Base-by-base conservation (phyloP, 1,284 basidiomycete genomes). In the Ganoderma lingzhi region DNA sequence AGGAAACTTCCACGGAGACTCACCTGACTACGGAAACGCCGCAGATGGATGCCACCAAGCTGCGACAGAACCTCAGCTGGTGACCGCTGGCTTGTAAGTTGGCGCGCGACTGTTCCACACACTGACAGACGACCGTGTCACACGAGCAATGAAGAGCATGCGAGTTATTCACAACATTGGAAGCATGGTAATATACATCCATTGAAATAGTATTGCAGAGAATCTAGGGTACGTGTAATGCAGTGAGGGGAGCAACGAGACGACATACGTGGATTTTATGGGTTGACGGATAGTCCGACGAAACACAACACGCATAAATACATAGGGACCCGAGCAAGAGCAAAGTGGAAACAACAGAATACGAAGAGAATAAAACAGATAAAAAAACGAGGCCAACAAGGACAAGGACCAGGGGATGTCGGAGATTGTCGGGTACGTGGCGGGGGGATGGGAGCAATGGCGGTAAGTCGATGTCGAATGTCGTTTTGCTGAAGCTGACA, bases 281-380 rank as follows among this genome's bases (percentile, higher is more conserved):
- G 51, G 35, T n/a, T 12, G 37, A 45, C 37, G 55, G 53, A 65
- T 45, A 39, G 71, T 71, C 72, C 72, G 62, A 67, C 41, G 19
- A 28, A 28, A 45, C 60, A 56, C 63, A 68, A 65, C 65, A 67
- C 28, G 67, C 69, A 76, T 76, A 75, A 73, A 76, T 74, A 76
- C 63, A 72, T 48, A 37, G 63, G 65, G 48, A 66, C 65, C 45
- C 45, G 65, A 64, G 68, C 66, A 72, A 62, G 15, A 59, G 56
- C 59, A 64, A 66, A 60, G 23, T 15, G 59, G 15, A 37, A 39
- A 28, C 19, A 62, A 44, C 67, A 65, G 69, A 76, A 72, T 70
- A 58, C 68, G 74, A 73, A 75, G 64, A 67, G 66, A 74, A 73
- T 75, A 70, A 72, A 65, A 69, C 71, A 72, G 53, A 70, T 65